Base-by-base conservation (phyloP, 768 basidiomycete species). In the Gymnopilus junonius region DNA sequence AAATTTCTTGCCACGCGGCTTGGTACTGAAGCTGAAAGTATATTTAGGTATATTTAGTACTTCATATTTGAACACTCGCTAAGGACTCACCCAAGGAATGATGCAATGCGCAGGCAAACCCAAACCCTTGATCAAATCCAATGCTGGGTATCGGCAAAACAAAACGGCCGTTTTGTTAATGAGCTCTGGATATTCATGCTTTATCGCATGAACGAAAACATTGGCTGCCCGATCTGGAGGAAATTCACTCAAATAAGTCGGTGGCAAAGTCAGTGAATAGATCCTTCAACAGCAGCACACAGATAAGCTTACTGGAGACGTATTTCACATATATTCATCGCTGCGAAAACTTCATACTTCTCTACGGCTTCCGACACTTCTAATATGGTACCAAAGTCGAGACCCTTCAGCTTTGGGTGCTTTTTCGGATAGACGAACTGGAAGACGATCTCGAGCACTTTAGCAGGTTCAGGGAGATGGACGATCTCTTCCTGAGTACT, bases 381-480 rank as follows among this genome's bases (percentile, higher is more conserved):
- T 31, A 50, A 1, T 29, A 50, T 7, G 6, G 29, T 50, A 7
- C 31, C 29, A 34, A 60, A 51, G 3, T 40, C 37, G n/a, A 29
- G 27, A 17, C 50, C 32, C 8, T 69, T 56, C 31, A 77, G 50
- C 6, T 62, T 59, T 0, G 74, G 72, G 31, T 70, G 69, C 37
- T 65, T 67, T 14, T 54, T 51, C 1, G 72, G 74, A 32, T 73
- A 72, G 4, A 73, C 63, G 56, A 65, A 76, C 31, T 68, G 68
- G 42, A 75, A 74, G 0, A 75, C 62, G 1, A 72, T 60, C 21
- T 71, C 71, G 11, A 76, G 69, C 1, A 68, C 69, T 10, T 25
- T 14, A 0, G 72, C 58, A 3, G 53, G 39, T 58, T 76, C 75
- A 0, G 66, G 48, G 3, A 76, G 70, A 0, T 45, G 31, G 3